These are phyloP conservation scores for Drechslera avenae DNA, from an alignment of 2,329 filamentous ascomycete genomes.

Conservation along the genomic window DNA sequence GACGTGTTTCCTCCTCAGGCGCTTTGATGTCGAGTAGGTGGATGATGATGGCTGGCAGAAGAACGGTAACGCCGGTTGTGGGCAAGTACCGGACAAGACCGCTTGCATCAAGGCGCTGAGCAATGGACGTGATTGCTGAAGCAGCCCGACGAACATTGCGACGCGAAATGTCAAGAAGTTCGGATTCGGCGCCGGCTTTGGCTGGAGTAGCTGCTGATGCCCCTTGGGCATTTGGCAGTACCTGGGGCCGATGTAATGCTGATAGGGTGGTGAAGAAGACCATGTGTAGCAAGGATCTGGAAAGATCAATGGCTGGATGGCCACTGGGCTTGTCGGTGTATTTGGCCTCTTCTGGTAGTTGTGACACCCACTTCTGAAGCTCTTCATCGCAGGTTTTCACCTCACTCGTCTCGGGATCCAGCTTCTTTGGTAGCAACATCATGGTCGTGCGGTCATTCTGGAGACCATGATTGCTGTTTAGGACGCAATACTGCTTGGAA, in stretches of 20 bases:
- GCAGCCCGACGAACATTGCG: slow-evolving; percentile 83
- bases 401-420: slow-evolving; percentile 78
- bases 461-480: slow-evolving; percentile 78
- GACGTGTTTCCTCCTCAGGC: slow-evolving; percentile 71
- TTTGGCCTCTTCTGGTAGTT: slow-evolving; percentile 72
- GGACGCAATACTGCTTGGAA: slow-evolving; percentile 87
- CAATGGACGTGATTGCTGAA: slow-evolving; percentile 82
- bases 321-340: slow-evolving; percentile 67
- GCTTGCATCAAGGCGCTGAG: slow-evolving; percentile 73
- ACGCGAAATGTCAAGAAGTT: slow-evolving; percentile 81
- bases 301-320: slow-evolving; percentile 66
- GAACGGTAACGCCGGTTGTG: slow-evolving; percentile 87
- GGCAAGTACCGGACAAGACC: slow-evolving; percentile 80
- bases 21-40: slow-evolving; percentile 93
- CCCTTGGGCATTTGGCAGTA: slow-evolving; percentile 73
- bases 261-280: slow-evolving; percentile 91
- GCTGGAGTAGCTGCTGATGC: slow-evolving; percentile 54
- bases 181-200: slow-evolving; percentile 52
- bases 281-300: slow-evolving; percentile 89
- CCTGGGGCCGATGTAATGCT: slow-evolving; percentile 87
- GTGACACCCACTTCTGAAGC: slow-evolving; percentile 75
- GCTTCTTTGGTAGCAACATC: slow-evolving; percentile 90
- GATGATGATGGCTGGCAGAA: slow-evolving; percentile 91
- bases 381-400: slow-evolving; percentile 80
- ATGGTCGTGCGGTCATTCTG: slow-evolving; percentile 74